Conservation (phyloP, 2,329 filamentous ascomycete species). For the Aspergillus tanneri region DNA sequence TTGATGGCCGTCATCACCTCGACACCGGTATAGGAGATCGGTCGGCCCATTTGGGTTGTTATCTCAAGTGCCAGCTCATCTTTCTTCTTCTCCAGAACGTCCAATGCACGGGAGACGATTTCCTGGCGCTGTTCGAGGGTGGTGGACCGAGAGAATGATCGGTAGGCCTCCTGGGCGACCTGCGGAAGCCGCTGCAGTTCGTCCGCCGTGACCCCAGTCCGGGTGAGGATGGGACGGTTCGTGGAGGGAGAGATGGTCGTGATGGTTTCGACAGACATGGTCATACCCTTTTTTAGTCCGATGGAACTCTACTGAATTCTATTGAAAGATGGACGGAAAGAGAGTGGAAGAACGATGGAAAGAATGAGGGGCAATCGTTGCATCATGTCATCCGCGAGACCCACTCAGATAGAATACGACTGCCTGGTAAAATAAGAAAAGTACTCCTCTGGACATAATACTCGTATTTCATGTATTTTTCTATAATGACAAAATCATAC, state of each 20-base stretch:
- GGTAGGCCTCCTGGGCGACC: conserved; percentile 71
- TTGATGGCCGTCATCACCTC: conserved; percentile 84
- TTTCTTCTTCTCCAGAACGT: conserved; percentile 66
- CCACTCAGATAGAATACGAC: conserved; percentile 7
- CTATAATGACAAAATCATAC: background rate
- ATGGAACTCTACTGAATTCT: background rate
- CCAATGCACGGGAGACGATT: conserved; percentile 77
- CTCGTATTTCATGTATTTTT: background rate
- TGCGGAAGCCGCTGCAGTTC: conserved; percentile 72
- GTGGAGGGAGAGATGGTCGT: conserved; percentile 88
- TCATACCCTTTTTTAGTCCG: too few species aligned
- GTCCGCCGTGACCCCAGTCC: conserved; percentile 68
- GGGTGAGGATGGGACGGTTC: conserved; percentile 77
- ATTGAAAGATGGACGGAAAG: conserved; percentile 11
- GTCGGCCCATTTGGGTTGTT: conserved; percentile 92
- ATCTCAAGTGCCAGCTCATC: conserved; percentile 81
- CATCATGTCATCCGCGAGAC: conserved; percentile 13
- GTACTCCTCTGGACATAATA: background rate
- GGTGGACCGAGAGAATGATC: conserved; percentile 74
- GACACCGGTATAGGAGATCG: conserved; percentile 79
- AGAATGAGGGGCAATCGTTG: conserved; percentile 7
- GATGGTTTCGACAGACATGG: conserved; percentile 57
- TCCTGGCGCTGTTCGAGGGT: conserved; percentile 71
- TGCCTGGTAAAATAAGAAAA: too few species aligned
- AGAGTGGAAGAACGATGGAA: background rate